Evolutionary conservation across 2,329 filamentous ascomycete species (phyloP), one percentile per base, ranked within the genome.

Genomic region (Fusarium sp.): DNA sequence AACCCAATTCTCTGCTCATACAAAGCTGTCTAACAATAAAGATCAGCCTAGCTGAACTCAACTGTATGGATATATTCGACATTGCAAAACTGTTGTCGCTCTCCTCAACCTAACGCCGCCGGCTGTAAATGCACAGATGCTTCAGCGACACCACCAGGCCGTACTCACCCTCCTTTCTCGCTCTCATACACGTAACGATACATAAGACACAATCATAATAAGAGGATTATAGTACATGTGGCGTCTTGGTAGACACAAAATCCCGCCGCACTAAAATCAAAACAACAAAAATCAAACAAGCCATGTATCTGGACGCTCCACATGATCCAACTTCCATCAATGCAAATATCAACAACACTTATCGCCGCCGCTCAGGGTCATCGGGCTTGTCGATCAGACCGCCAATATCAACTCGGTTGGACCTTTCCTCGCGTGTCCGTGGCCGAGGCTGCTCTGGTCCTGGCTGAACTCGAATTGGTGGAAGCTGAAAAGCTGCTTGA

Each of bases 351-450:
- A 62, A 33, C 42, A 60, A 42, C 60, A 58, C 64, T 78, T 77
- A 81, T 69, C 77, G 74, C 33, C 75, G 68, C 54, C 74, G 76
- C 69, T 72, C 79, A 53, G 73, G 79, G 42, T 72, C 84, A 74
- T 86, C 86, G 30, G 87, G 86, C 80, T 85, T 88, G 73, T 90
- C 90, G 76, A 93, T 88, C 77, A 90, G 84, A 4, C 89, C 89
- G 16, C 86, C 88, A 69, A 92, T 91, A 75, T 90, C 89, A 54
- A 91, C 86, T 21, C 90, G 86, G 42, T 84, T 81, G 23, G 84
- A 81, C 33, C 88, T 85, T 62, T 89, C 88, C 64, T 88, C 87
- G 47, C 86, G 83, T 61, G 79, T 78, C 10, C 47, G 67, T 61
- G 42, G 28, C 42, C 50, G 58, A 28, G 66, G 57, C 43, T 76